These are phyloP conservation scores for Eucalyptus paniculata DNA, from an alignment of 345 rosid species.

Conservation along the genomic window DNA sequence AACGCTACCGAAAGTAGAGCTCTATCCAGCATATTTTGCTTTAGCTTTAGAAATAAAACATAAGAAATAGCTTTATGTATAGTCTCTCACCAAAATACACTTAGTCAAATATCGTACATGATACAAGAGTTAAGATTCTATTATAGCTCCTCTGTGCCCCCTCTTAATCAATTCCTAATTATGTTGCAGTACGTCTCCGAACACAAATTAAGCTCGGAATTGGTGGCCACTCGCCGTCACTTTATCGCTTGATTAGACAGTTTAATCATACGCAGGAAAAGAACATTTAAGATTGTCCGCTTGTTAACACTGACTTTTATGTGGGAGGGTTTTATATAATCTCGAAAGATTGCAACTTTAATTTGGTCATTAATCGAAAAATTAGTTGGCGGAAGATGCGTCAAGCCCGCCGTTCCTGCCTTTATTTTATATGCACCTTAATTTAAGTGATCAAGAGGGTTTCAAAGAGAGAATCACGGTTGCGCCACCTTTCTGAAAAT, in stretches of 20 bases:
- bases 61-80: background rate
- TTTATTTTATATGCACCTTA: background rate
- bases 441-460: background rate
- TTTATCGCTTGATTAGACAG: background rate
- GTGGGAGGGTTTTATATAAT: background rate
- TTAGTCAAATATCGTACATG: background rate
- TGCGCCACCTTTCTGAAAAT: background rate
- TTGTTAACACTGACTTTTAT: background rate
- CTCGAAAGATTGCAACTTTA: background rate
- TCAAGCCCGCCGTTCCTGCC: background rate
- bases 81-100: background rate
- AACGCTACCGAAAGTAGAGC: background rate
- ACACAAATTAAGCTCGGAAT: background rate
- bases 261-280: background rate
- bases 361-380: background rate
- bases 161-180: background rate
- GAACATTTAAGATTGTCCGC: background rate
- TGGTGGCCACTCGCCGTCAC: background rate
- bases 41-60: background rate
- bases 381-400: background rate
- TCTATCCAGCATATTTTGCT: background rate
- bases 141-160: background rate
- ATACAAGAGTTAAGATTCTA: background rate
- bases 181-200: background rate
- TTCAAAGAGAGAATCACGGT: background rate